Conservation (phyloP, 192 early-diverging fungal genomes). For the Mortierella claussenii region DNA sequence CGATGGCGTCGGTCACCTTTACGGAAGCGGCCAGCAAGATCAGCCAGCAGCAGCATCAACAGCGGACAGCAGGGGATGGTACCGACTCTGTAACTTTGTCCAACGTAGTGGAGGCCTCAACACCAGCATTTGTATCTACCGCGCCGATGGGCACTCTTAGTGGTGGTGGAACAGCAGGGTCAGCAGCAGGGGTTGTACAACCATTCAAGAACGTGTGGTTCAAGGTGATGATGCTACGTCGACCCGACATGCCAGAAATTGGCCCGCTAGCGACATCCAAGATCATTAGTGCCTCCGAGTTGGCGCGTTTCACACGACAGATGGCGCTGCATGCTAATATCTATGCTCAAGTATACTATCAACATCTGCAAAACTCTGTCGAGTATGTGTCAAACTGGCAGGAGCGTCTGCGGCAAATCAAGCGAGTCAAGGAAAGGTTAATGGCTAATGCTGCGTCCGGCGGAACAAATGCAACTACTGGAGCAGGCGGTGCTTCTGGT, state of each 20-base stretch:
- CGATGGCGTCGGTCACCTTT: constrained; percentile 46
- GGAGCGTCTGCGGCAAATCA: constrained; percentile 92
- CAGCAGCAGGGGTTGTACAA: constrained; percentile 10
- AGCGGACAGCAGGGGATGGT: constrained; percentile 5
- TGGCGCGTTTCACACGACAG: constrained; percentile 86
- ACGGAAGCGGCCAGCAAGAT: constrained; percentile 18
- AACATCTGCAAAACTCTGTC: constrained; percentile 68
- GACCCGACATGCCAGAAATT: constrained; percentile 83
- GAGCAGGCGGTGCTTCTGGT: not conserved
- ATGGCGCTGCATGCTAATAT: constrained; percentile 90
- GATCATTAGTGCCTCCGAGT: constrained; percentile 78
- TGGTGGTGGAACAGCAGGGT: not conserved
- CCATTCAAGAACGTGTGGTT: constrained; percentile 63
- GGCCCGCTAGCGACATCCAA: constrained; percentile 86
- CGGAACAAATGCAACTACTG: not conserved
- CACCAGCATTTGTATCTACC: no score
- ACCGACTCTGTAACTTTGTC: constrained; percentile 6
- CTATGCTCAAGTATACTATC: constrained; percentile 86
- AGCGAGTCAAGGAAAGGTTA: constrained; percentile 73
- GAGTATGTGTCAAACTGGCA: constrained; percentile 91
- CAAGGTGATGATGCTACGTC: constrained; percentile 72
- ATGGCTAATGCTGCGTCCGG: constrained; percentile 12
- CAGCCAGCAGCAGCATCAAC: constrained; percentile 33
- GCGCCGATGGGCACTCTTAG: not conserved
- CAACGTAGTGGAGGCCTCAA: not conserved